phyloP scores from a whole-genome alignment of 2,329 filamentous ascomycete species.

The Sclerotinia glacialis region DNA sequence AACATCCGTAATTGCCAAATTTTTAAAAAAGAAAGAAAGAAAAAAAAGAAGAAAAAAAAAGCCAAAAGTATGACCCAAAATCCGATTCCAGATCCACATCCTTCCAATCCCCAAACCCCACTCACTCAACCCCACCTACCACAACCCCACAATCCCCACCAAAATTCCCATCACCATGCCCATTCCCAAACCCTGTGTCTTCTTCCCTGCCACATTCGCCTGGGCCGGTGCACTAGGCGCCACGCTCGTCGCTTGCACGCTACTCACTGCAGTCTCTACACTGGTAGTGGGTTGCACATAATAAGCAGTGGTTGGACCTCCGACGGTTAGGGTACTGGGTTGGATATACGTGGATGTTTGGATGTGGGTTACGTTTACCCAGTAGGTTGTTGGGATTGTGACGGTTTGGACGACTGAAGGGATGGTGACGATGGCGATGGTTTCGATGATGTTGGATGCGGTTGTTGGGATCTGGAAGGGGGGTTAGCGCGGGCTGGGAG shows the following conservation, averaged over 20 bases:
- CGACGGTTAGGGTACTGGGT: conserved; percentile 11
- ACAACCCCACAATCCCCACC: background rate
- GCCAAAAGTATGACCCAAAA: background rate
- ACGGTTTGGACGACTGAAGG: conserved; percentile 31
- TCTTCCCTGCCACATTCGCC: conserved; percentile 29
- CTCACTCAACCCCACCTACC: background rate
- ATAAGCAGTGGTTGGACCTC: background rate
- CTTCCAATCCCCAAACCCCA: too few relatives aligned
- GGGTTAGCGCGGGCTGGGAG: conserved; percentile 27
- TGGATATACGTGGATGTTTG: background rate
- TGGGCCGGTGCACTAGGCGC: conserved; percentile 30
- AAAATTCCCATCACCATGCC: conserved; percentile 35
- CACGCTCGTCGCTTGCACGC: background rate
- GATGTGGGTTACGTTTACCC: background rate
- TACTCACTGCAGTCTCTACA: conserved; percentile 19
- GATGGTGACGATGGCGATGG: conserved; percentile 31
- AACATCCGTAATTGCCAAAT: too few relatives aligned
- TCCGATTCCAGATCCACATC: background rate
- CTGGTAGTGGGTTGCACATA: conserved; percentile 12
- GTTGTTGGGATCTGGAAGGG: conserved; percentile 22
- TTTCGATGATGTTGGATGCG: conserved; percentile 28
- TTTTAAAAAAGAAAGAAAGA: too few relatives aligned
- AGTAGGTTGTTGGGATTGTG: conserved; percentile 21
- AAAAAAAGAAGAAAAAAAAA: too few relatives aligned
- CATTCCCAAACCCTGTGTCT: conserved; percentile 29